Percentiles rank a stretch among this genome's conserved stretches.
Conservation (phyloP, 2,329 filamentous ascomycete species). For the Aspergillus sp. region DNA sequence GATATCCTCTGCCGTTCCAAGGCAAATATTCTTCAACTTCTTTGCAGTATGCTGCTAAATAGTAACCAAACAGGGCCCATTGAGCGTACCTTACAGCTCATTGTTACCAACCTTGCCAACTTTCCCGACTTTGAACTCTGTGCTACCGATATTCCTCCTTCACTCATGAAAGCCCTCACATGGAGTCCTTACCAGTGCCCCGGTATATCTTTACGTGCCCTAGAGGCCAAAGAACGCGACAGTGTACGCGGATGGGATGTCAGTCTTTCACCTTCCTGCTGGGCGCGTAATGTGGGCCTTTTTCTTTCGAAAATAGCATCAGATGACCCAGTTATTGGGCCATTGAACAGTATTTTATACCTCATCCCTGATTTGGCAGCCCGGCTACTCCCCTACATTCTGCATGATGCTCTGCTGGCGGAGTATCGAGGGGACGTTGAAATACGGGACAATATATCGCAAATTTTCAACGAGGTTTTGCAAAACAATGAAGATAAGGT, state of each 20-base stretch:
- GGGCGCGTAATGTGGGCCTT: conserved; percentile 36
- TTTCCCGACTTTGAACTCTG: conserved; percentile 35
- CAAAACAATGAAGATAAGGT: conserved; percentile 40
- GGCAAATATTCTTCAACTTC: conserved; percentile 59
- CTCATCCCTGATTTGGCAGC: conserved; percentile 69
- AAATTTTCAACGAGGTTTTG: conserved; percentile 65
- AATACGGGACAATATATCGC: conserved; percentile 65
- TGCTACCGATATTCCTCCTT: conserved; percentile 34
- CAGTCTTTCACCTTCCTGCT: conserved; percentile 27
- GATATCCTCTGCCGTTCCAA: conserved; percentile 51
- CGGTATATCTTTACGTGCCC: conserved; percentile 20
- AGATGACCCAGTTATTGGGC: conserved; percentile 67
- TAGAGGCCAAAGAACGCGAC: conserved; percentile 20
- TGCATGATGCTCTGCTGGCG: conserved; percentile 75
- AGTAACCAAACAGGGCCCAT: conserved; percentile 52
- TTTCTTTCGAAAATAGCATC: conserved; percentile 60
- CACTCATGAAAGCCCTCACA: conserved; percentile 40
- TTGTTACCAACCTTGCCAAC: conserved; percentile 36
- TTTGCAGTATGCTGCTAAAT: conserved; percentile 62
- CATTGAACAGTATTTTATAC: conserved; percentile 65
- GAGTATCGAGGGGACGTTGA: conserved; percentile 63
- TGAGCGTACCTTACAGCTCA: conserved; percentile 46
- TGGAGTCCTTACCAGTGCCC: conserved; percentile 46
- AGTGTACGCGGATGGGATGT: conserved; percentile 19
- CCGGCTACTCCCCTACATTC: conserved; percentile 75